phyloP scores from a whole-genome alignment of 192 early-diverging fungal species.

The Coemansia sp. region DNA sequence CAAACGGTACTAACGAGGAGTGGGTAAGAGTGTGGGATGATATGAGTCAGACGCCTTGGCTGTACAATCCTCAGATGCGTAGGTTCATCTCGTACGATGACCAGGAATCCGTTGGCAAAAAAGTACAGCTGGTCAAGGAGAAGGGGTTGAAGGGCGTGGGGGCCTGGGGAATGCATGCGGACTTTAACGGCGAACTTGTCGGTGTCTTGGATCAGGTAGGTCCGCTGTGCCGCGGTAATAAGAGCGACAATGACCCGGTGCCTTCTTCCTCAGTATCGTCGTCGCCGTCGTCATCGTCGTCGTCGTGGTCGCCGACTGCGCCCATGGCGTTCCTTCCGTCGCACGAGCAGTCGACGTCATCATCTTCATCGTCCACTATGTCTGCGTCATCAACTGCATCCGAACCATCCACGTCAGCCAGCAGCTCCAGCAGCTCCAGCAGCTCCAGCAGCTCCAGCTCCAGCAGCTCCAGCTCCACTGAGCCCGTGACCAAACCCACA shows the following conservation, averaged over 20 bases:
- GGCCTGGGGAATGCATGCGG: slow-evolving; percentile 58
- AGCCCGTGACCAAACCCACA: background rate
- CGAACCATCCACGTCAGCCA: background rate
- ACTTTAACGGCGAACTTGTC: slow-evolving; percentile 61
- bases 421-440: background rate
- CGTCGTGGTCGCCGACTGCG: slow-evolving; percentile 6
- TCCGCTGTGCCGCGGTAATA: slow-evolving; percentile 39
- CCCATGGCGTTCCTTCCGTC: slow-evolving; percentile 4
- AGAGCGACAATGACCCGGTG: slow-evolving; percentile 20
- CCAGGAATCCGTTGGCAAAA: slow-evolving; percentile 60
- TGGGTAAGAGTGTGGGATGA: slow-evolving; percentile 63
- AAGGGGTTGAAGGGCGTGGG: slow-evolving; percentile 65
- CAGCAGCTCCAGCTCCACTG: background rate
- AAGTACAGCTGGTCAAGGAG: slow-evolving; percentile 58
- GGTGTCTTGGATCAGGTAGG: slow-evolving; percentile 24
- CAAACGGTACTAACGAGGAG: slow-evolving; percentile 50
- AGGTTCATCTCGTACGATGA: slow-evolving; percentile 81
- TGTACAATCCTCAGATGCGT: slow-evolving; percentile 59
- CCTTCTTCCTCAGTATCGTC: background rate
- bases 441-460: background rate
- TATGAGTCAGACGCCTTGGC: slow-evolving; percentile 56
- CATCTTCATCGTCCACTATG: slow-evolving; percentile 19
- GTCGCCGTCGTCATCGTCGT: background rate
- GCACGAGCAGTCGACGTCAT: background rate
- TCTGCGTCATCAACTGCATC: background rate